These are phyloP conservation scores for Eutrema salsugineum DNA, from an alignment of 441 rosid genomes.

Conservation along the genomic window DNA sequence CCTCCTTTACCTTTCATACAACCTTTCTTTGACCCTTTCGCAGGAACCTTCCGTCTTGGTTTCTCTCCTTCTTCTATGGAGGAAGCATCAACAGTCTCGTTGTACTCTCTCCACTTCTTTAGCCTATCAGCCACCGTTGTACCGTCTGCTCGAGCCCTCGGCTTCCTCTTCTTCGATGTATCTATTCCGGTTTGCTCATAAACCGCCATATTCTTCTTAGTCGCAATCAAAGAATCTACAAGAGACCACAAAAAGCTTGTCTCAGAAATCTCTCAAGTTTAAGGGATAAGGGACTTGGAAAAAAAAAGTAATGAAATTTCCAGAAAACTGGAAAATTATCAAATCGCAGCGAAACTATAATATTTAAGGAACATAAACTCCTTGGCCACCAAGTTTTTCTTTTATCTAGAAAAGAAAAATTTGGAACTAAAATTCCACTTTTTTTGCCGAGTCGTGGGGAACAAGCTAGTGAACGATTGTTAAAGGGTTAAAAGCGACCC, in stretches of 20 bases:
- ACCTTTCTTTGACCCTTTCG: slow-evolving; percentile 80
- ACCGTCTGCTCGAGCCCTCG: slow-evolving; percentile 34
- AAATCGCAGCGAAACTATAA: neutral
- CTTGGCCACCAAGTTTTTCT: slow-evolving; percentile 17
- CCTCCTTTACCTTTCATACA: slow-evolving; percentile 97
- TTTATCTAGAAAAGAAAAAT: neutral
- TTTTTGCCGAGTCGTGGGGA: neutral
- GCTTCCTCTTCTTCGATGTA: slow-evolving; percentile 42
- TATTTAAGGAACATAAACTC: neutral
- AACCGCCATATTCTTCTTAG: slow-evolving; percentile 17
- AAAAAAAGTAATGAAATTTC: neutral
- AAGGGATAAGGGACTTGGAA: neutral
- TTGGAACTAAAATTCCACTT: neutral
- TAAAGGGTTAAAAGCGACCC: neutral
- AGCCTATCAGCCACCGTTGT: slow-evolving; percentile 50
- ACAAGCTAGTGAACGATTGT: neutral
- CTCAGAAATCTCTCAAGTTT: neutral
- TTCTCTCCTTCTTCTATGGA: neutral
- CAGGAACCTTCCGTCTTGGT: slow-evolving; percentile 44
- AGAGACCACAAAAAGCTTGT: neutral
- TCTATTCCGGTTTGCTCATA: neutral
- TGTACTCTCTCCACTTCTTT: slow-evolving; percentile 59
- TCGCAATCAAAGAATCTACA: slow-evolving; percentile 12
- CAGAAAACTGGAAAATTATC: neutral
- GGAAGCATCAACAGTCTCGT: slow-evolving; percentile 29